Conservation (phyloP, 306 rosid species). For the Glycine tomentella region DNA sequence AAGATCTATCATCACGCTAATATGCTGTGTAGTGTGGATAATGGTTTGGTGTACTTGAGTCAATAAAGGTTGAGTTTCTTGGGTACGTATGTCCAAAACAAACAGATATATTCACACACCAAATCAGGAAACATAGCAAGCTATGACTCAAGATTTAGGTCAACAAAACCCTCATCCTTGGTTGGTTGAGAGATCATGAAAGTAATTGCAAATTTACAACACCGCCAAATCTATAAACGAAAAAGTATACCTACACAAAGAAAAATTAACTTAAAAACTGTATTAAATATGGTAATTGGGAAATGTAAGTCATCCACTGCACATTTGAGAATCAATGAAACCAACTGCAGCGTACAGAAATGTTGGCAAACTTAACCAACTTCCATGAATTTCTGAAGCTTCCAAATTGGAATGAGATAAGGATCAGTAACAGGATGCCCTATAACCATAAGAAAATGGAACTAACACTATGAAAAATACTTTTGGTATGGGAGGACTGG, state of each 20-base stretch:
- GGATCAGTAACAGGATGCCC: constrained; percentile 8
- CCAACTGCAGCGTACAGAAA: background rate
- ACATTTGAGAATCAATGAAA: constrained; percentile 11
- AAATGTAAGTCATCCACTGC: constrained; percentile 7
- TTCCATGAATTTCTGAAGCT: constrained; percentile 14
- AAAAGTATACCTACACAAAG: background rate
- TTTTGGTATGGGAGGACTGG: no score
- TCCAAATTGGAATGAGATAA: background rate
- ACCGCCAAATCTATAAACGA: background rate
- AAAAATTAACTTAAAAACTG: constrained; percentile 5
- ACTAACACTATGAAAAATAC: no score
- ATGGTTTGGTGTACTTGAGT: constrained; percentile 40
- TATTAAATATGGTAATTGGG: constrained; percentile 9
- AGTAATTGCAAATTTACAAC: constrained; percentile 10
- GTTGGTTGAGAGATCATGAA: constrained; percentile 24
- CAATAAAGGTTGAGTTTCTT: constrained; percentile 8
- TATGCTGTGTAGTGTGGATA: background rate
- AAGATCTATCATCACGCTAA: background rate
- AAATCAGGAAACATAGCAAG: constrained; percentile 1
- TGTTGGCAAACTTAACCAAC: background rate
- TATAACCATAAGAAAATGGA: background rate
- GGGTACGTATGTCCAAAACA: constrained; percentile 11
- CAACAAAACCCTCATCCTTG: constrained; percentile 42
- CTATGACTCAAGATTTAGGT: constrained; percentile 44
- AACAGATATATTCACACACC: constrained; percentile 4